Percentiles rank a stretch among this genome's conserved stretches.
Conservation (phyloP, 2,329 filamentous ascomycete genomes). For the Didymellaceae sp. region DNA sequence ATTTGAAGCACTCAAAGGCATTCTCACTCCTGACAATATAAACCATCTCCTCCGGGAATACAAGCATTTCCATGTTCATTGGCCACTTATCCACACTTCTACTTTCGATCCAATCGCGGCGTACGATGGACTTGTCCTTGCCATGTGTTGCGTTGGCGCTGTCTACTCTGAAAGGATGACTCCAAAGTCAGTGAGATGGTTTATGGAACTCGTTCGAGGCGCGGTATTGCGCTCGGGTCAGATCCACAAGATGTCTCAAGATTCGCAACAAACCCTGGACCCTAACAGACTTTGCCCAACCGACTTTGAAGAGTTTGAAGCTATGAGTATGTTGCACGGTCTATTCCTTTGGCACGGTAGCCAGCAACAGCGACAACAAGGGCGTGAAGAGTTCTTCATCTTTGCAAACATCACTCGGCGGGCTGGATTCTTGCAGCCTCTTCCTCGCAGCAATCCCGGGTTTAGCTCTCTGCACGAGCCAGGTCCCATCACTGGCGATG, state of each 20-base stretch:
- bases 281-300: slow-evolving; percentile 47
- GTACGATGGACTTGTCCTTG: slow-evolving; percentile 70
- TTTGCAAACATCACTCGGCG: slow-evolving; percentile 65
- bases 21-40: slow-evolving; percentile 71
- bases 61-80: slow-evolving; percentile 75
- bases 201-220: slow-evolving; percentile 69
- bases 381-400: slow-evolving; percentile 64
- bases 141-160: slow-evolving; percentile 75
- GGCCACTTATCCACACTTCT: slow-evolving; percentile 73
- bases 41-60: slow-evolving; percentile 75
- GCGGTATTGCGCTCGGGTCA: slow-evolving; percentile 64
- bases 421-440: slow-evolving; percentile 63
- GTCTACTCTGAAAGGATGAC: slow-evolving; percentile 73
- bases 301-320: slow-evolving; percentile 70
- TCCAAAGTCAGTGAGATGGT: slow-evolving; percentile 67
- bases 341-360: slow-evolving; percentile 75
- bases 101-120: slow-evolving; percentile 72
- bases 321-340: slow-evolving; percentile 66
- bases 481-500: slow-evolving; percentile 50
- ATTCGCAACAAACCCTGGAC: slow-evolving; percentile 49
- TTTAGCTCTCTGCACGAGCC: slow-evolving; percentile 69
- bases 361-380: slow-evolving; percentile 67
- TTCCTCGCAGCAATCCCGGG: slow-evolving; percentile 54
- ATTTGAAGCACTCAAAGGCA: slow-evolving; percentile 60
- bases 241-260: slow-evolving; percentile 53